These are phyloP conservation scores for Macrolepiota fuliginosa DNA, from an alignment of 768 basidiomycete genomes.

Conservation along the genomic window DNA sequence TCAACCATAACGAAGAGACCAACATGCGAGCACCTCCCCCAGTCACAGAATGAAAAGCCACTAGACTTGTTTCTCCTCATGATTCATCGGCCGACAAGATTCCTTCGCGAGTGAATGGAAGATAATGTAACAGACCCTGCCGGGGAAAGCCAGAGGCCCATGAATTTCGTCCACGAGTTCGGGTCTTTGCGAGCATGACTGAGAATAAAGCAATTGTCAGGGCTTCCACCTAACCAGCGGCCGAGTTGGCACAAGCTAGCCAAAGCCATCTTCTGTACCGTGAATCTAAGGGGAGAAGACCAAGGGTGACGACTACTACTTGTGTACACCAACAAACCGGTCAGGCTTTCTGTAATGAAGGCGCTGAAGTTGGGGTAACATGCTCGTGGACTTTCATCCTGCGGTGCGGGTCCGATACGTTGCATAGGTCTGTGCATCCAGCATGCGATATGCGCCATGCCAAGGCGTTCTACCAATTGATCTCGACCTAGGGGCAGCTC, in stretches of 20 bases:
- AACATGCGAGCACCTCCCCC: constrained; percentile 4
- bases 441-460: constrained; percentile 5
- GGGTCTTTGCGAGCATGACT: constrained; percentile 11
- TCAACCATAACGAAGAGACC: constrained; percentile 13
- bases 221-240: constrained; percentile 7
- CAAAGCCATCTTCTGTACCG: constrained; percentile 3
- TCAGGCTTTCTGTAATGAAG: constrained; percentile 11
- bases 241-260: not conserved
- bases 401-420: not conserved
- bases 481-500: not conserved
- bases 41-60: not conserved
- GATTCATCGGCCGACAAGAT: constrained; percentile 3
- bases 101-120: not conserved
- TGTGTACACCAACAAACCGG: not conserved
- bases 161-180: not conserved
- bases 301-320: constrained; percentile 6
- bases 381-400: not conserved
- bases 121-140: not conserved
- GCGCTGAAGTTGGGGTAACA: constrained; percentile 12
- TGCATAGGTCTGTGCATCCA: not conserved
- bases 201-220: not conserved
- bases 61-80: not conserved
- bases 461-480: constrained; percentile 7
- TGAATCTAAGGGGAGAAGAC: constrained; percentile 1
- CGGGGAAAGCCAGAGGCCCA: not conserved